Evolutionary conservation across 2,329 filamentous ascomycete species (phyloP).

Genomic region (Microcyclospora pomicola): DNA sequence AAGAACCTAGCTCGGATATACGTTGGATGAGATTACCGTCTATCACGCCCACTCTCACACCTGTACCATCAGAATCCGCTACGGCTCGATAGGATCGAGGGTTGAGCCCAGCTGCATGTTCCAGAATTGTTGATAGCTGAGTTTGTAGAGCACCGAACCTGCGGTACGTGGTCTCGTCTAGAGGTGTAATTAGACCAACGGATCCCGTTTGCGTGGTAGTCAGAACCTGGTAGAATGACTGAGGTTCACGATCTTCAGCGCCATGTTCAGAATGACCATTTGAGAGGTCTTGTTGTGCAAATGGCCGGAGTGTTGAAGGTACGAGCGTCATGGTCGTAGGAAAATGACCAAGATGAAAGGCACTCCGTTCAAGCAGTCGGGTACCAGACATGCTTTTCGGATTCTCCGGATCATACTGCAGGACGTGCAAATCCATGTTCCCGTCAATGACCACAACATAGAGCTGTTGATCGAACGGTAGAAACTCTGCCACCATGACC

Average conservation of each 20-base stretch:
- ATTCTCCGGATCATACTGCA: conserved; percentile 93
- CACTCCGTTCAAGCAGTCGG: conserved; percentile 70
- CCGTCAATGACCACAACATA: conserved; percentile 73
- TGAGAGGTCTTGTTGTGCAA: conserved; percentile 16
- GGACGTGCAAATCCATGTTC: conserved; percentile 71
- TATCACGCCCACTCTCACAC: conserved; percentile 50
- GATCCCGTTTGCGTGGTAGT: conserved; percentile 63
- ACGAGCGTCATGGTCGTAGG: conserved; percentile 64
- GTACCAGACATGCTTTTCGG: conserved; percentile 86
- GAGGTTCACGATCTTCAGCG: conserved; percentile 17
- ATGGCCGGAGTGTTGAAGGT: conserved; percentile 43
- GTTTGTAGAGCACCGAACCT: conserved; percentile 68
- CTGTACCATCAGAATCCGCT: conserved; percentile 28
- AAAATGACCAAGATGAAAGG: conserved; percentile 75
- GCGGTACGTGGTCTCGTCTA: conserved; percentile 70
- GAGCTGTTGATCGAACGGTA: conserved; percentile 72
- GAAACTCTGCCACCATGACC: conserved; percentile 68
- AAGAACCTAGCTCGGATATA: conserved; percentile 62
- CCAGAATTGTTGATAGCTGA: conserved; percentile 62
- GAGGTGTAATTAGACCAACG: conserved; percentile 60
- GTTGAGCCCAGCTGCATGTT: conserved; percentile 69
- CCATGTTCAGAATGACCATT: conserved; percentile 17
- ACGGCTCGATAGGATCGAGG: conserved; percentile 60
- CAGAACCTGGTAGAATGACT: conserved; percentile 42
- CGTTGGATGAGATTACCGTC: conserved; percentile 64